phyloP scores from a whole-genome alignment of 352 stramenopile genomes.

The Phytophthora sp. region DNA sequence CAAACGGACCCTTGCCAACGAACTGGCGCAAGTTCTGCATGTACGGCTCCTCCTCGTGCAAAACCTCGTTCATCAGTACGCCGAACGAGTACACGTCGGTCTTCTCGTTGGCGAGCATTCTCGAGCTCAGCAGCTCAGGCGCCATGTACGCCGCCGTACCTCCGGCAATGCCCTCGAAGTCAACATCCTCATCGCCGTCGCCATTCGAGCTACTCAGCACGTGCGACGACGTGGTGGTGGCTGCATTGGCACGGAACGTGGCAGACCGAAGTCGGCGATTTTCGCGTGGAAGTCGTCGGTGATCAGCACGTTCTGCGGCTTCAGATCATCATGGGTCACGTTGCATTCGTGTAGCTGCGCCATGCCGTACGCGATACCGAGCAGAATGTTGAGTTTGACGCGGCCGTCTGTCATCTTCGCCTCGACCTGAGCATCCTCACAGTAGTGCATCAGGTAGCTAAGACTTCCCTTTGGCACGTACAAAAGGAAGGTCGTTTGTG shows the following conservation, averaged over 20 bases:
- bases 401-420: constrained; percentile 49
- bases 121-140: constrained; percentile 41
- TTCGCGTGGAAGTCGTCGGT: constrained; percentile 74
- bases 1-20: constrained; percentile 40
- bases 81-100: constrained; percentile 52
- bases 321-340: constrained; percentile 67
- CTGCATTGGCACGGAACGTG: constrained; percentile 33
- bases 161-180: constrained; percentile 36
- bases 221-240: constrained; percentile 39
- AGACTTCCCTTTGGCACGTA: constrained; percentile 38
- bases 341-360: constrained; percentile 40
- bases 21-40: constrained; percentile 40
- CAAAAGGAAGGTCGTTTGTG: too few species aligned
- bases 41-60: constrained; percentile 54
- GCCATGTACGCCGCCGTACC: constrained; percentile 65
- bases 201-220: constrained; percentile 18
- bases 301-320: constrained; percentile 75
- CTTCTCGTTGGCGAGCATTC: constrained; percentile 29
- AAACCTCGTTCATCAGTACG: constrained; percentile 48
- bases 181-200: constrained; percentile 20
- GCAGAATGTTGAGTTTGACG: constrained; percentile 42
- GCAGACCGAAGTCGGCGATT: constrained; percentile 81
- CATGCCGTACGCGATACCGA: constrained; percentile 42
- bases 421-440: constrained; percentile 32
- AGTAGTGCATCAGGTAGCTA: constrained; percentile 44